Evolutionary conservation across 2,329 filamentous ascomycete species (phyloP).

Genomic region (Leptographium galeiforme): DNA sequence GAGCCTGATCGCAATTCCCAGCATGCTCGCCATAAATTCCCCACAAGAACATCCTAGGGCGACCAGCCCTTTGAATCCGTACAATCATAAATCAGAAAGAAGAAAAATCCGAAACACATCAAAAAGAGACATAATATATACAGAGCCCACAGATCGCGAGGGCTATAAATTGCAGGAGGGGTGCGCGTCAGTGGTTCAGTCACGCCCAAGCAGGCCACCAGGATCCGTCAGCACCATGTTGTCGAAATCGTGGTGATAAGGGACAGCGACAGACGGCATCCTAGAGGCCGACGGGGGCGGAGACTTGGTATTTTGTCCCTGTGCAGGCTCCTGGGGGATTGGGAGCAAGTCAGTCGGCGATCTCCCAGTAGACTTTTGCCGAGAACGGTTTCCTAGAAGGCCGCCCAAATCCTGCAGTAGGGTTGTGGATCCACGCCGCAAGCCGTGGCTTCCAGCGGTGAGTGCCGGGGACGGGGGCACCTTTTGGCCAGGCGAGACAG

Average conservation of each 20-base stretch:
- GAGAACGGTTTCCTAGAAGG: slow-evolving; percentile 27
- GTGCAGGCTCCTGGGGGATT: slow-evolving; percentile 22
- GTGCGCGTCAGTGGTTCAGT: neutral
- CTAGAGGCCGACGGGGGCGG: neutral
- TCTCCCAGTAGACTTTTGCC: neutral
- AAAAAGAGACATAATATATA: neutral
- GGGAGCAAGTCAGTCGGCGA: slow-evolving; percentile 24
- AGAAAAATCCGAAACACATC: neutral
- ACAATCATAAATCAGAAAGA: neutral
- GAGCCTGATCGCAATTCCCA: neutral
- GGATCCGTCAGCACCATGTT: slow-evolving; percentile 10
- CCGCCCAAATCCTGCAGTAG: slow-evolving; percentile 47
- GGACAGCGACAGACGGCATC: neutral
- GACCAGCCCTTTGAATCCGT: neutral
- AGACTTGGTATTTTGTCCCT: neutral
- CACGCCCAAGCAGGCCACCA: slow-evolving; percentile 7
- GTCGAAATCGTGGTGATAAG: neutral
- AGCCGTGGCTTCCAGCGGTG: slow-evolving; percentile 29
- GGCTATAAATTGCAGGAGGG: neutral
- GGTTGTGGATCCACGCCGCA: slow-evolving; percentile 41
- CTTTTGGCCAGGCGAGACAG: slow-evolving; percentile 19
- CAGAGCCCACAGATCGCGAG: neutral
- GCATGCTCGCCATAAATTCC: neutral
- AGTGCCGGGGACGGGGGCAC: slow-evolving; percentile 26
- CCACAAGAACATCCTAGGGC: neutral